phyloP scores from a whole-genome alignment of 495 filamentous ascomycete species.

The Amphirosellinia nigrospora region DNA sequence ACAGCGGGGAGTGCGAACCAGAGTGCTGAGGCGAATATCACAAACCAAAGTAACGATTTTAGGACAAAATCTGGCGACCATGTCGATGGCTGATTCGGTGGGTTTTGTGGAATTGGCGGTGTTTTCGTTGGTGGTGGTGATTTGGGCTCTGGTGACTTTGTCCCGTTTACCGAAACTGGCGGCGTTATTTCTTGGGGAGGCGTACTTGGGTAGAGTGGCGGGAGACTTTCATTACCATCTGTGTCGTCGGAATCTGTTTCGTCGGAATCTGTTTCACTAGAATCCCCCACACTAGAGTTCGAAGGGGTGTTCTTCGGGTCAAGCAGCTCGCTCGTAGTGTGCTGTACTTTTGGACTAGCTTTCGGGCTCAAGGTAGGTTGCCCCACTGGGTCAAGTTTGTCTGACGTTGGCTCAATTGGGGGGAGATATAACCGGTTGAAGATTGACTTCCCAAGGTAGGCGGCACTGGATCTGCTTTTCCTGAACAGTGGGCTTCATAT shows the following conservation, averaged over 20 bases:
- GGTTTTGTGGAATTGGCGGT: not conserved
- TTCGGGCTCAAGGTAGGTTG: not conserved
- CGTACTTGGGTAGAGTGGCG: not conserved
- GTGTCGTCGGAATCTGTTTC: no score
- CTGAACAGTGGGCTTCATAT: not conserved
- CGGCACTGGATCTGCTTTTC: not conserved
- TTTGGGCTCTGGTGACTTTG: not conserved
- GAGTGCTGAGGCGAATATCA: not conserved
- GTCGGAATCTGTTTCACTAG: no score
- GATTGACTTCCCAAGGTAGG: not conserved
- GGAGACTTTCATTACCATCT: not conserved
- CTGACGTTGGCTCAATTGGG: not conserved
- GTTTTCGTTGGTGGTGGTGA: not conserved
- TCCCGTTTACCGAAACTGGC: not conserved
- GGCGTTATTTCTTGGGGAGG: not conserved
- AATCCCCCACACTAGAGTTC: no score
- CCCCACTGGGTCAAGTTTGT: not conserved
- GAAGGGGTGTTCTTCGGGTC: no score
- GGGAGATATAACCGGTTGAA: not conserved
- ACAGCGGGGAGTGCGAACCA: constrained; percentile 1
- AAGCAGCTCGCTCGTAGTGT: no score
- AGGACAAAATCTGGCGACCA: not conserved
- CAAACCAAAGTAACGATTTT: not conserved
- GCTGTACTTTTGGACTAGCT: not conserved
- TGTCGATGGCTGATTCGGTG: not conserved